These are phyloP conservation scores for Ogataea neopini DNA, from an alignment of 805 yeast species.

Conservation along the genomic window DNA sequence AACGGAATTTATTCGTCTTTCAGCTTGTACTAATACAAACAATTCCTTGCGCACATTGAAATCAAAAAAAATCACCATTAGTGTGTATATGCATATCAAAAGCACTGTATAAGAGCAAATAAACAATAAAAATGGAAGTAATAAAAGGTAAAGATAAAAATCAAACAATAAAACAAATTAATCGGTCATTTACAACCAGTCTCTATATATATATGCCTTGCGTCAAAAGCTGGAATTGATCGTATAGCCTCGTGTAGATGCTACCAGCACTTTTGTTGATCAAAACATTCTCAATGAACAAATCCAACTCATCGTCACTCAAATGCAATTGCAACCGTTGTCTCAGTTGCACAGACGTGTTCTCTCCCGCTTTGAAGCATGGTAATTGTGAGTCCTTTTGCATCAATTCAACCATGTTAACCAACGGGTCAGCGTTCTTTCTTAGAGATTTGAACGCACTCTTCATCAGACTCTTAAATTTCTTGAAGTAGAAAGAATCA, in stretches of 20 bases:
- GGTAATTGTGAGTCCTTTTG: conserved; percentile 88
- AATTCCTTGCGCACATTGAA: neutral
- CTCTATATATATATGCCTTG: conserved; percentile 84
- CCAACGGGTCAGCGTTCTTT: conserved; percentile 68
- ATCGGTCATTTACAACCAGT: too few species aligned
- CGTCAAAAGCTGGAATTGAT: conserved; percentile 90
- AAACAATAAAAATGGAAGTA: neutral
- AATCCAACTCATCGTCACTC: conserved; percentile 68
- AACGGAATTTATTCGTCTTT: conserved; percentile 36
- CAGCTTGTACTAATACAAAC: conserved; percentile 15
- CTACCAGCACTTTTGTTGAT: conserved; percentile 85
- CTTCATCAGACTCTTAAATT: conserved; percentile 64
- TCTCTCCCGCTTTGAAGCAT: conserved; percentile 85
- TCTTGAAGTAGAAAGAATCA: conserved; percentile 57
- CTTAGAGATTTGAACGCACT: conserved; percentile 75
- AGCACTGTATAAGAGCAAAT: neutral
- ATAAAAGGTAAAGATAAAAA: neutral
- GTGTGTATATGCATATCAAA: conserved; percentile 1
- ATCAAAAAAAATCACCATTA: neutral
- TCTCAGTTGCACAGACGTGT: conserved; percentile 73
- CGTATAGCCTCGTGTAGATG: conserved; percentile 87
- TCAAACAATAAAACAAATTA: neutral
- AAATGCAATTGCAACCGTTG: conserved; percentile 83
- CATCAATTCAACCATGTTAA: conserved; percentile 90
- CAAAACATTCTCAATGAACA: conserved; percentile 73